Evolutionary conservation across 768 basidiomycete species (phyloP).

Genomic region (Phaffia tasmanica): DNA sequence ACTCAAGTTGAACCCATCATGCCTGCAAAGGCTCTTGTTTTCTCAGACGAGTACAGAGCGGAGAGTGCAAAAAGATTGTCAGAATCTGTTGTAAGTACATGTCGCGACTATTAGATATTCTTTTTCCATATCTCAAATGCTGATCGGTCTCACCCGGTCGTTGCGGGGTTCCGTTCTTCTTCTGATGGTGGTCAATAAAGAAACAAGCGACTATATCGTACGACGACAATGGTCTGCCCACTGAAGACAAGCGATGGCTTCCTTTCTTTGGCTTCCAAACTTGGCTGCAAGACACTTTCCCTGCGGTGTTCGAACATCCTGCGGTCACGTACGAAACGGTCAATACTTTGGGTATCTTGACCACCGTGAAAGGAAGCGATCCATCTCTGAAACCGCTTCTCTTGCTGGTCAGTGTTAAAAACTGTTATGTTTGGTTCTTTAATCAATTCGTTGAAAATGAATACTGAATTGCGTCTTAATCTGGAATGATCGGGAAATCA

Average conservation of each 20-base stretch:
- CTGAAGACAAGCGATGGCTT: conserved; percentile 37
- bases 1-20: background rate
- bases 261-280: conserved; percentile 36
- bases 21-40: background rate
- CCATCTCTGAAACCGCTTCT: conserved; percentile 22
- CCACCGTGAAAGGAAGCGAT: conserved; percentile 22
- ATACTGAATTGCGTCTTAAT: background rate
- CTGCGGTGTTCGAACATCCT: conserved; percentile 17
- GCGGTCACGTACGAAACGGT: conserved; percentile 19
- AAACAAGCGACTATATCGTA: conserved; percentile 23
- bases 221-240: conserved; percentile 36
- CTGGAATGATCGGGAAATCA: background rate
- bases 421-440: no score
- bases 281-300: conserved; percentile 34
- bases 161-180: background rate
- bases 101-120: background rate
- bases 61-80: conserved; percentile 14
- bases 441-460: no score
- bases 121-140: background rate
- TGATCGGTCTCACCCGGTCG: background rate
- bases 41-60: conserved; percentile 6
- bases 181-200: background rate
- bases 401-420: conserved; percentile 9
- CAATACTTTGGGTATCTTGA: conserved; percentile 23
- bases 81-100: conserved; percentile 14